These are phyloP conservation scores for Euphorbia schlechtendalii DNA, from an alignment of 441 rosid species.

Conservation along the genomic window DNA sequence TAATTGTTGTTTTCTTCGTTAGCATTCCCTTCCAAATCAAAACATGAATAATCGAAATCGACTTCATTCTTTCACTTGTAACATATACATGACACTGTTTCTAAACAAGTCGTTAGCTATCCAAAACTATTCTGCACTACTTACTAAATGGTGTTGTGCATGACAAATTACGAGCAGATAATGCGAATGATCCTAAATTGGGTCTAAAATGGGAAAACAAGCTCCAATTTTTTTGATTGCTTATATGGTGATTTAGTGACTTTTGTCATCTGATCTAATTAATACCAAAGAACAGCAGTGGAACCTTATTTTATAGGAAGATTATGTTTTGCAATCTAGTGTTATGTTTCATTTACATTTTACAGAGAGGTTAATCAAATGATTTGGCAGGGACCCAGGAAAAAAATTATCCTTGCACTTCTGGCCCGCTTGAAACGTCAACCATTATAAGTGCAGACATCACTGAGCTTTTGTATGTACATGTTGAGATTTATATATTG, in stretches of 20 bases:
- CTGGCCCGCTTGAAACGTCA: conserved; percentile 25
- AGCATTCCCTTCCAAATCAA: not conserved
- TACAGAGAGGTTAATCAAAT: conserved; percentile 8
- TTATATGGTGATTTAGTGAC: not conserved
- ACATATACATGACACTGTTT: not conserved
- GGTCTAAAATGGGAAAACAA: not conserved
- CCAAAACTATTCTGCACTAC: not conserved
- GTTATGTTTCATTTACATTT: not conserved
- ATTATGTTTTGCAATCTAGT: not conserved
- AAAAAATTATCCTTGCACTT: conserved; percentile 55
- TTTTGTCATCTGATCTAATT: not conserved
- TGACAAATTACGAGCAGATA: not conserved
- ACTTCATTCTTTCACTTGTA: no score
- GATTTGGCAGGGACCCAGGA: conserved; percentile 62
- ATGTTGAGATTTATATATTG: not conserved
- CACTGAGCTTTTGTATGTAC: not conserved
- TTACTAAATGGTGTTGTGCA: not conserved
- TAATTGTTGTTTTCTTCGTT: not conserved
- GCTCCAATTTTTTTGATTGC: not conserved
- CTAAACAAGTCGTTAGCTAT: not conserved
- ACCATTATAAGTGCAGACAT: conserved; percentile 6
- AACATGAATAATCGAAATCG: not conserved
- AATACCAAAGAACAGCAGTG: not conserved
- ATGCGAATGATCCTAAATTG: not conserved
- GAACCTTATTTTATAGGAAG: not conserved